phyloP scores from a whole-genome alignment of 2,329 filamentous ascomycete species.

The Aspergillus persii region DNA sequence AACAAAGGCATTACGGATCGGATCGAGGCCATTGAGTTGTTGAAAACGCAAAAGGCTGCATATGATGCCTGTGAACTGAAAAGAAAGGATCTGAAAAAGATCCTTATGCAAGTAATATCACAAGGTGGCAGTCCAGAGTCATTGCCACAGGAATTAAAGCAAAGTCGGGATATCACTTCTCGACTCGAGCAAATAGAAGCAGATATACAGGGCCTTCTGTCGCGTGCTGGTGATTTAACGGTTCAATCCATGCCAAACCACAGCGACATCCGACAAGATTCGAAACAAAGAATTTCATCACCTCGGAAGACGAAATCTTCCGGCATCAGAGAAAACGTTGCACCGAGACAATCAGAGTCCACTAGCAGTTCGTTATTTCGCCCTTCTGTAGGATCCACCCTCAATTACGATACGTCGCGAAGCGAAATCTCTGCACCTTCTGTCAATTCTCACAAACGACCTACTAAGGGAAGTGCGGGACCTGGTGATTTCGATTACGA shows the following conservation, averaged over 20 bases:
- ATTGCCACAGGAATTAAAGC: constrained; percentile 32
- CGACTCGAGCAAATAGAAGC: constrained; percentile 35
- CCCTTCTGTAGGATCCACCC: constrained; percentile 1
- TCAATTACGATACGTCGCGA: constrained; percentile 2
- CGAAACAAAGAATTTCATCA: background rate
- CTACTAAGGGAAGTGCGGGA: constrained; percentile 1
- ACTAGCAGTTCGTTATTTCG: background rate
- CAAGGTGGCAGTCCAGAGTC: constrained; percentile 32
- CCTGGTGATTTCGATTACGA: constrained; percentile 18
- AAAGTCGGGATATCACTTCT: constrained; percentile 32
- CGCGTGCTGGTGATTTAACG: constrained; percentile 28
- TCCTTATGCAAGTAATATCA: constrained; percentile 35
- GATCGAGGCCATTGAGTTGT: constrained; percentile 37
- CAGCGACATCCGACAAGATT: background rate
- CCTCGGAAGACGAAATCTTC: background rate
- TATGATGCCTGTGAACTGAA: constrained; percentile 29
- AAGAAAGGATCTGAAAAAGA: constrained; percentile 35
- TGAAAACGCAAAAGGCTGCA: constrained; percentile 28
- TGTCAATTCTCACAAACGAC: constrained; percentile 3
- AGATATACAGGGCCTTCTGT: constrained; percentile 34
- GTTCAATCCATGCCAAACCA: background rate
- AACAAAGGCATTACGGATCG: constrained; percentile 36
- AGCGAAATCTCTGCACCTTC: constrained; percentile 1
- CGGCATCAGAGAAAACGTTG: background rate
- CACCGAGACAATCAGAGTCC: background rate